Base-by-base conservation (phyloP, 164 flowering plant species). In the Liquidambar formosana region DNA sequence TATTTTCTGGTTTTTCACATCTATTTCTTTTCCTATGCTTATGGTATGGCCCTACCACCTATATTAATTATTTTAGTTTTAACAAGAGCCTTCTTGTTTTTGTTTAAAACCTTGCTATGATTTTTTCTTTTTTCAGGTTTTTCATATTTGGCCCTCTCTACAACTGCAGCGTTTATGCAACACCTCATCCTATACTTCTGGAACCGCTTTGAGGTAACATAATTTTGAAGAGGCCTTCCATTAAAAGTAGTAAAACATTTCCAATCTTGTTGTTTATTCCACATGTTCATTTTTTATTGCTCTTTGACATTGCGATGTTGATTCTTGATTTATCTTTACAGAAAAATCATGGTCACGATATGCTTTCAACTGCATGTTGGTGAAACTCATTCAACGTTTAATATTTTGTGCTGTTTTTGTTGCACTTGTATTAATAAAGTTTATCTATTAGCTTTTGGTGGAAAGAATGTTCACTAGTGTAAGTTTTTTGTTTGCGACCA, bases 1-100 rank as follows among this genome's bases (percentile, higher is more conserved):
- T 95, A 91, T 68, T 95, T 95, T 74, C 80, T 95, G 87, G 96
- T 93, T 76, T 95, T 95, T 68, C 99, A 95, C 80, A 93, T 95
- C 0, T 95, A 95, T 74, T 93, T 95, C 85, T 95, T 95, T 73
- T 95, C 99, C 15, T 95, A 95, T 73, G 79, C 97, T n/a, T 88
- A 93, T 77, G 99, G 99, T 95, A 89, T 54, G 80, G 15, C 23
- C 21, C 57, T 47, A 22, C 15, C 46, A 12, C n/a, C 41, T 64
- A 60, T 19, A 19, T 26, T 59, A n/a, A 33, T 58, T 41, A 23
- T 15, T 45, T 48, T 14, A 44, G 10, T 27, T 47, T 26, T 8
- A 16, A 5, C 51, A 19, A 8, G 52, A 47, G 48, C 15, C 49
- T 26, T 47, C 1, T 48, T 5, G 22, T 27, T 51, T 48, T 8